Percentiles rank a stretch among this genome's conserved stretches.
Conservation (phyloP, 306 rosid species). For the Neltuma alba region DNA sequence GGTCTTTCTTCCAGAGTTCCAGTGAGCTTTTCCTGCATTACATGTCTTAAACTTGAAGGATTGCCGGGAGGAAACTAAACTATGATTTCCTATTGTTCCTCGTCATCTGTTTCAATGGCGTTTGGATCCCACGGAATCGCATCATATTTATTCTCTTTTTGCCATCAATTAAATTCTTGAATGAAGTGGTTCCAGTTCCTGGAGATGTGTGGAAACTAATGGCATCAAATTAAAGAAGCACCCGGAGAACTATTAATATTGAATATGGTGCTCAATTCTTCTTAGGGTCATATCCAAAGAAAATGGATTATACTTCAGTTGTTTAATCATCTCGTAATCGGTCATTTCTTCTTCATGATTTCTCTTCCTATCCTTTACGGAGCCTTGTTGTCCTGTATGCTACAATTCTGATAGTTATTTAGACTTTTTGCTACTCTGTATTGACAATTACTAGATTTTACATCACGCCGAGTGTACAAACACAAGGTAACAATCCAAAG, state of each 20-base stretch:
- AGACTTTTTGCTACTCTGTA: not conserved
- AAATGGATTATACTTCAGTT: not conserved
- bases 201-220: constrained; percentile 16
- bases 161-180: not conserved
- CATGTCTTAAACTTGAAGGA: not conserved
- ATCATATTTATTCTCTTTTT: not conserved
- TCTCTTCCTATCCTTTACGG: not conserved
- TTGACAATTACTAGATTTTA: not conserved
- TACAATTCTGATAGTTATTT: not conserved
- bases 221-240: constrained; percentile 1
- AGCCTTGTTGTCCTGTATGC: constrained; percentile 3
- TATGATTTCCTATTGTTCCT: not conserved
- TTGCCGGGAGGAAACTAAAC: not conserved
- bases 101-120: not conserved
- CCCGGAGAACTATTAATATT: not conserved
- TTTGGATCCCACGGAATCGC: not conserved
- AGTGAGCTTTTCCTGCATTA: not conserved
- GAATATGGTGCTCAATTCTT: not conserved
- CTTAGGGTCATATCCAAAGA: not conserved
- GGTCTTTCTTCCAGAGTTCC: constrained; percentile 7
- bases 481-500: not conserved
- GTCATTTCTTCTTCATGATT: constrained; percentile 21
- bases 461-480: not conserved
- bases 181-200: not conserved
- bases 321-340: not conserved